A percentile compares a stretch with the other conserved stretches of the same genome.
Conservation (phyloP, 805 yeast species). For the Gaillardinia entomophila region DNA sequence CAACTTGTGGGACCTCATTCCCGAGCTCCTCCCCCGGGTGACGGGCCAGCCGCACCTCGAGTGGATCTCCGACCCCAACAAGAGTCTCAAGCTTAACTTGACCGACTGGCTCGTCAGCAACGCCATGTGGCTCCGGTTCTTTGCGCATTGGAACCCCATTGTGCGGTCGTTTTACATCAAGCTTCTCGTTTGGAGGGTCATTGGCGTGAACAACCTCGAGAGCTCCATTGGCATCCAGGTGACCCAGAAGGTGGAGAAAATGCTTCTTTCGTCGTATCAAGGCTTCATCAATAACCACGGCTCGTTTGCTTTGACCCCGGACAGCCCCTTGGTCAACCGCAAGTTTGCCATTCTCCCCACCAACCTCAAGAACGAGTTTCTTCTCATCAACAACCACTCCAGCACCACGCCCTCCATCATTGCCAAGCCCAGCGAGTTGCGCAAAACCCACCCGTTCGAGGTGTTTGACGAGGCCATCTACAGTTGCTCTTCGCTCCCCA, state of each 20-base stretch:
- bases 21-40: conserved; percentile 24
- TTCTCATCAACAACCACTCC: background rate
- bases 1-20: conserved; percentile 69
- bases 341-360: conserved; percentile 40
- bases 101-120: conserved; percentile 50
- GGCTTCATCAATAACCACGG: conserved; percentile 5
- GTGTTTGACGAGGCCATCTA: conserved; percentile 63
- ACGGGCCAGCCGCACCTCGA: conserved; percentile 3
- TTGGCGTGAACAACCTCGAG: conserved; percentile 36
- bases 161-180: conserved; percentile 66
- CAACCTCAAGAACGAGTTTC: conserved; percentile 17
- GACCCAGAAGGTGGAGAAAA: conserved; percentile 23
- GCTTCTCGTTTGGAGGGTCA: conserved; percentile 62
- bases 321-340: conserved; percentile 41
- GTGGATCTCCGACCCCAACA: conserved; percentile 38
- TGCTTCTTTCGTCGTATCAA: conserved; percentile 22
- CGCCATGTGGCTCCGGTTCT: conserved; percentile 47
- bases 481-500: conserved; percentile 20
- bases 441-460: conserved; percentile 56
- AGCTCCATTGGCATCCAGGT: conserved; percentile 25
- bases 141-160: conserved; percentile 78
- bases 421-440: conserved; percentile 26
- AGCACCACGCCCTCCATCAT: conserved; percentile 10
- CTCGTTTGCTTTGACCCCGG: conserved; percentile 23
- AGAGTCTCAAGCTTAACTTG: conserved; percentile 44